Percentiles rank a stretch among this genome's conserved stretches.
Evolutionary conservation across 1,284 basidiomycete genomes (phyloP).

Genomic region (Ceraceosorus guamensis): DNA sequence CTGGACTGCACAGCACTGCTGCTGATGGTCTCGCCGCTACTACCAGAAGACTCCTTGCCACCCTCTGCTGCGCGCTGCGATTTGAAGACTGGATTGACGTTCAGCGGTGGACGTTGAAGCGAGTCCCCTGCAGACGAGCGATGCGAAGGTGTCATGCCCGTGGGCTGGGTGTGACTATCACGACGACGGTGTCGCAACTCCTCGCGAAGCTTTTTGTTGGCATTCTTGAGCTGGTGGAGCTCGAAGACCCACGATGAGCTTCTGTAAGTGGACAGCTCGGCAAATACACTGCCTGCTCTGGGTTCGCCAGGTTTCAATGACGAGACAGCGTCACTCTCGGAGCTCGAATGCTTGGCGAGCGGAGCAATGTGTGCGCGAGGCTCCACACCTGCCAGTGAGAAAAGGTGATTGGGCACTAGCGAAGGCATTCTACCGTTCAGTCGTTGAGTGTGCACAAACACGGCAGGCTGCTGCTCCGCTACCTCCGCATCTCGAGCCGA

Average conservation of each 20-base stretch:
- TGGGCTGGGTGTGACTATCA: neutral
- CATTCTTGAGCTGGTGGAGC: constrained; percentile 42
- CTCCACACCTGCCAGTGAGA: constrained; percentile 15
- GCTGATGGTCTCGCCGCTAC: no score
- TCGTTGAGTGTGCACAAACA: constrained; percentile 30
- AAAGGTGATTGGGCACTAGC: no score
- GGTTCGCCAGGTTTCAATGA: constrained; percentile 1
- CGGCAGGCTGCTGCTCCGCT: constrained; percentile 17
- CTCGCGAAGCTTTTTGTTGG: constrained; percentile 36
- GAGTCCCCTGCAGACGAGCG: no score
- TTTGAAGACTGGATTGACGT: neutral
- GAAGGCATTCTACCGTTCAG: neutral
- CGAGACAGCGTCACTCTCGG: constrained; percentile 1
- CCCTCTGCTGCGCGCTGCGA: no score
- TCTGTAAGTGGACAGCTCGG: constrained; percentile 34
- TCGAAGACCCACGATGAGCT: constrained; percentile 38
- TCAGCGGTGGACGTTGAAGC: neutral
- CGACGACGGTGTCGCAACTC: constrained; percentile 22
- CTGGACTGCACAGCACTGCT: neutral
- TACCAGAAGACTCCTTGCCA: no score
- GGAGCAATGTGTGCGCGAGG: no score
- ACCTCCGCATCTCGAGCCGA: constrained; percentile 13
- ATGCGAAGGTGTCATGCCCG: neutral
- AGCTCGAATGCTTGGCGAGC: constrained; percentile 18
- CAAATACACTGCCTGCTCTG: constrained; percentile 23